phyloP scores from a whole-genome alignment of 805 yeast species.

The Sugiyamaella chiloensis region DNA sequence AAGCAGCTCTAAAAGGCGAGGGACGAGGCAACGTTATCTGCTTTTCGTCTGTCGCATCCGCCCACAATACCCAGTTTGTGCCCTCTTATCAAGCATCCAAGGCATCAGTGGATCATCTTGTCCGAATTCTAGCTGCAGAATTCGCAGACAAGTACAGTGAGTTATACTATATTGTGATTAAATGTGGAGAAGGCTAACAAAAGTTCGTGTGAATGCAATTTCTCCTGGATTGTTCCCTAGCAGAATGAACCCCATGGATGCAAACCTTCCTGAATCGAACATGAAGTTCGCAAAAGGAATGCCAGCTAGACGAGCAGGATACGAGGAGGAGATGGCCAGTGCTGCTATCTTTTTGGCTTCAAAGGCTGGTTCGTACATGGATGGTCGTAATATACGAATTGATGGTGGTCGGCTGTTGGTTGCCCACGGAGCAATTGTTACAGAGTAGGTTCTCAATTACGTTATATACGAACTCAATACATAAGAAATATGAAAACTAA shows the following conservation, averaged over 20 bases:
- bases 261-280: neutral
- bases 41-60: slow-evolving; percentile 6
- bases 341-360: slow-evolving; percentile 3
- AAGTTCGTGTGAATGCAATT: slow-evolving; percentile 10
- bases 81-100: slow-evolving; percentile 10
- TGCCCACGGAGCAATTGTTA: slow-evolving; percentile 1
- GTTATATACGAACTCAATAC: too few species aligned
- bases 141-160: slow-evolving; percentile 3
- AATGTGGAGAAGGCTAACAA: neutral
- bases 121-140: neutral
- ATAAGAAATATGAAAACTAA: too few species aligned
- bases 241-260: slow-evolving; percentile 6
- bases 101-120: slow-evolving; percentile 5
- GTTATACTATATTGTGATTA: neutral
- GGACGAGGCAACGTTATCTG: slow-evolving; percentile 8
- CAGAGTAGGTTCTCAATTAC: neutral
- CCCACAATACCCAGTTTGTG: neutral
- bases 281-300: neutral
- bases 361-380: slow-evolving; percentile 2
- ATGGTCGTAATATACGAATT: neutral
- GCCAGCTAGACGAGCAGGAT: slow-evolving; percentile 1
- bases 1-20: slow-evolving; percentile 8
- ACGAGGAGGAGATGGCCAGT: slow-evolving; percentile 2
- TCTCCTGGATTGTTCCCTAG: slow-evolving; percentile 4
- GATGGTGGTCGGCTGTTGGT: slow-evolving; percentile 1